Percentiles rank a stretch among this genome's conserved stretches.
Evolutionary conservation across 2,329 filamentous ascomycete species (phyloP).

Genomic region (Penicillium aurantiogriseum): DNA sequence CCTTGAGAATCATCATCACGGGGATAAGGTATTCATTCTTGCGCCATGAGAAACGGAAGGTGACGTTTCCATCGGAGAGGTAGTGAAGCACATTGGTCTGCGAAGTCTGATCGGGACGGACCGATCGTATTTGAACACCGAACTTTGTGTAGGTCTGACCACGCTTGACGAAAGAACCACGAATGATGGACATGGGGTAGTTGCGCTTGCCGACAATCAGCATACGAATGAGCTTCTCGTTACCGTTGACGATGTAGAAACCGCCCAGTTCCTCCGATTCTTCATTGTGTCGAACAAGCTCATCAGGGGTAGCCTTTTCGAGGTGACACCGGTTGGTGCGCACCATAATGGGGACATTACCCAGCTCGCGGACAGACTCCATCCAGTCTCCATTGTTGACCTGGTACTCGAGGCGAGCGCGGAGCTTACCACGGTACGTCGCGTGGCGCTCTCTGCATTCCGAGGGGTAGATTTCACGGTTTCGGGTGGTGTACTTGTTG

Average conservation of each 20-base stretch:
- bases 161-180: conserved; percentile 84
- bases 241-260: conserved; percentile 97
- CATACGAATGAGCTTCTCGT: conserved; percentile 93
- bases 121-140: conserved; percentile 86
- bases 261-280: conserved; percentile 95
- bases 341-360: conserved; percentile 89
- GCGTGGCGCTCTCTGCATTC: conserved; percentile 93
- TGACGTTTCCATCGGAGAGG: conserved; percentile 91
- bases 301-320: conserved; percentile 76
- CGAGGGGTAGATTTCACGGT: conserved; percentile 82
- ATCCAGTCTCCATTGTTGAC: conserved; percentile 84
- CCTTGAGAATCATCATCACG: conserved; percentile 95
- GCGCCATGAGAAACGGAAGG: conserved; percentile 95
- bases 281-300: conserved; percentile 83
- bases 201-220: conserved; percentile 87
- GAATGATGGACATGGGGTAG: conserved; percentile 90
- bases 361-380: conserved; percentile 80
- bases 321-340: conserved; percentile 92
- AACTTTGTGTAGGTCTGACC: conserved; percentile 84
- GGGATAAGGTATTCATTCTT: conserved; percentile 97
- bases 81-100: conserved; percentile 98
- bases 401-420: conserved; percentile 77
- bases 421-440: conserved; percentile 84
- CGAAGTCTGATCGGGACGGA: conserved; percentile 95
- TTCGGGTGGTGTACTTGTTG: conserved; percentile 77